Percentiles rank a stretch among this genome's conserved stretches.
Evolutionary conservation across 345 rosid genomes (phyloP).

Genomic region (Lumnitzera racemosa): DNA sequence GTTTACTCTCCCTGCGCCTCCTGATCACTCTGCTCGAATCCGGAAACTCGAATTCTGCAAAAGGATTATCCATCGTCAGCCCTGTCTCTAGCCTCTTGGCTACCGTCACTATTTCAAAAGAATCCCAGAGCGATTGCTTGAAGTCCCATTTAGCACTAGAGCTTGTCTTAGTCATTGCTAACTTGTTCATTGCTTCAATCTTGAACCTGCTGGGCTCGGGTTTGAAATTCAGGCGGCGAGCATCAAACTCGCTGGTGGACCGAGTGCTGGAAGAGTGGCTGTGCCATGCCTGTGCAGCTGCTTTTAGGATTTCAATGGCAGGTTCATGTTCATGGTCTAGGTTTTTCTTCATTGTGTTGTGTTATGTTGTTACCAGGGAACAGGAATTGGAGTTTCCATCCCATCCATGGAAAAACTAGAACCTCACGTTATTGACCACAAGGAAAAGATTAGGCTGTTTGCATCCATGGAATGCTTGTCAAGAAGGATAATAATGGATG

Average conservation of each 20-base stretch:
- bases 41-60: constrained; percentile 8
- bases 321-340: constrained; percentile 32
- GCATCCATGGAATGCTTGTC: too few relatives aligned
- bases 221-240: constrained; percentile 31
- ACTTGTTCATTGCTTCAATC: constrained; percentile 38
- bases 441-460: too few relatives aligned
- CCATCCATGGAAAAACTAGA: too few relatives aligned
- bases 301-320: constrained; percentile 61
- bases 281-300: constrained; percentile 89
- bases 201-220: constrained; percentile 62
- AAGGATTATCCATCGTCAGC: constrained; percentile 31
- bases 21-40: constrained; percentile 1
- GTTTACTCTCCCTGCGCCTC: constrained; percentile 36
- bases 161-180: too few relatives aligned
- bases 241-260: constrained; percentile 45
- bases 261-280: constrained; percentile 37
- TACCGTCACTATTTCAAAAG: constrained; percentile 63
- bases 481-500: too few relatives aligned
- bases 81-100: constrained; percentile 54
- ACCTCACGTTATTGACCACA: too few relatives aligned
- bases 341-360: constrained; percentile 10
- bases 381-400: not conserved
- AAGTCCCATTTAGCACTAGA: constrained; percentile 47
- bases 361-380: not conserved
- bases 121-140: constrained; percentile 62